A percentile compares a stretch with the other conserved stretches of the same genome.
Evolutionary conservation across 2,329 filamentous ascomycete species (phyloP).

Genomic region (Coniochaeta sp.): DNA sequence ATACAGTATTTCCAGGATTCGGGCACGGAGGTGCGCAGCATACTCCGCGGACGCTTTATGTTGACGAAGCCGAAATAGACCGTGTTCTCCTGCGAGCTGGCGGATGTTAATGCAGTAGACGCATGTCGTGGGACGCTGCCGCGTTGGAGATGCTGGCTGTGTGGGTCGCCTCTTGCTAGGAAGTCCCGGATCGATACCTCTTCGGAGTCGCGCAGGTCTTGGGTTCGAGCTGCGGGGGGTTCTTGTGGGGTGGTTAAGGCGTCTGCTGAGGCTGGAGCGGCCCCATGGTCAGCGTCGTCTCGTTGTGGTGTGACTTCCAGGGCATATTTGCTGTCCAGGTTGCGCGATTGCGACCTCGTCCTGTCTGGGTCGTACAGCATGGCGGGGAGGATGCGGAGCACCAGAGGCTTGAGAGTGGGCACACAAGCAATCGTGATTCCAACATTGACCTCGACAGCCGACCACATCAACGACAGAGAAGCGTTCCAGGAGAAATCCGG

Average conservation of each 20-base stretch:
- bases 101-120: background rate
- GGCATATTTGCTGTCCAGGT: background rate
- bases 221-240: background rate
- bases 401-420: constrained; percentile 83
- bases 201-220: constrained; percentile 4
- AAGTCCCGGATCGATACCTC: constrained; percentile 15
- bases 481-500: constrained; percentile 64
- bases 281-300: constrained; percentile 13
- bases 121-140: background rate
- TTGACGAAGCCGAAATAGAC: constrained; percentile 74
- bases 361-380: constrained; percentile 48
- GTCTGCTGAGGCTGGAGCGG: background rate
- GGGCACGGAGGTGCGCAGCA: constrained; percentile 54
- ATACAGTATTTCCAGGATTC: constrained; percentile 68
- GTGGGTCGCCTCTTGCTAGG: constrained; percentile 5
- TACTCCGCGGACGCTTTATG: constrained; percentile 60
- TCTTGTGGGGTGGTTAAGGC: constrained; percentile 5
- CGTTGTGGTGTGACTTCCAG: constrained; percentile 3
- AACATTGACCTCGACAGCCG: constrained; percentile 81
- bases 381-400: constrained; percentile 55
- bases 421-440: constrained; percentile 88
- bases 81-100: constrained; percentile 27
- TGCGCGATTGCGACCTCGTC: constrained; percentile 17
- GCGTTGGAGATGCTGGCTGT: background rate
- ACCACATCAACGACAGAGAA: constrained; percentile 87